Base-by-base conservation (phyloP, 2,329 filamentous ascomycete species). In the Davidsoniella virescens region DNA sequence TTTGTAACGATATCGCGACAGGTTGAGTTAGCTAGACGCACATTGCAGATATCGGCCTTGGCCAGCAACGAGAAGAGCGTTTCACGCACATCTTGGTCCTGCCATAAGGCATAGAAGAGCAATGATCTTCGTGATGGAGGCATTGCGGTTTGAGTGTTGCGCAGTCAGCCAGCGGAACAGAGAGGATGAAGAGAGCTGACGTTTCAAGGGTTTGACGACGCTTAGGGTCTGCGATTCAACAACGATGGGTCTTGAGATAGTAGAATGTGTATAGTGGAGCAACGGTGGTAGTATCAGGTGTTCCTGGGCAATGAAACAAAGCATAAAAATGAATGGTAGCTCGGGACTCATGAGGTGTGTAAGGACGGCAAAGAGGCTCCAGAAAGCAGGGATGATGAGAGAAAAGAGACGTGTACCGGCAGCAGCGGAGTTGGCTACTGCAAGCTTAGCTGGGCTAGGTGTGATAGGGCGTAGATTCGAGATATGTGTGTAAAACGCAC, bases 1-100 rank as follows among this genome's bases (percentile, higher is more conserved):
- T 76, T 78, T 57, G 82, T 84, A 59, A 82, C 71, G 56, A 83
- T 70, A 56, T 80, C 77, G 62, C 78, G 80, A 65, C 79, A 82
- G 57, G 82, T 79, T 58, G 81, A 78, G 58, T 76, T 83, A 58
- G 79, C 72, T 50, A 82, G 71, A 54, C 84, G 78, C 49, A 87
- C 59, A 55, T 72, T 67, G 65, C 73, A 74, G 55, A 78, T 63
- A 58, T 76, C 73, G 53, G 67, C 58, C 48, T 68, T 71, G 56
- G 68, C 61, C 55, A 78, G 65, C 49, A 67, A 57, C 52, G 67
- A 63, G 57, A 77, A 69, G 58, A 78, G 67, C 45, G 55, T 61
- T 60, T 73, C 66, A 50, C 70, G 67, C 64, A 76, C 65, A 56
- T 60, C 57, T 42, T 71, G 67, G 56, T 69, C 66, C 62, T 73